Conservation (phyloP, 306 rosid species). For the Inga laurina region DNA sequence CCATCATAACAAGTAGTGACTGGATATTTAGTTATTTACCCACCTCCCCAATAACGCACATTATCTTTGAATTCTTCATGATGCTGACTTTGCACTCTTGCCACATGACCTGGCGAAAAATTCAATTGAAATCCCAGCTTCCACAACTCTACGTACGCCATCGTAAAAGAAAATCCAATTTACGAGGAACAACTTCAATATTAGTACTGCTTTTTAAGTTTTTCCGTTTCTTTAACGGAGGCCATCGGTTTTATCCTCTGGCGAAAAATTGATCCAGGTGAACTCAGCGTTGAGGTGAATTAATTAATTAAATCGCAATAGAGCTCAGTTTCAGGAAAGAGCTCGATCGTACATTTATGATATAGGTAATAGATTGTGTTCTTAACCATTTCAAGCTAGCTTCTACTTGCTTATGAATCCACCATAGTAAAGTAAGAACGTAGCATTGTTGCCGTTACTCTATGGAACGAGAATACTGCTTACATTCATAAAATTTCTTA, state of each 20-base stretch:
- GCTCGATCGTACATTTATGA: neutral
- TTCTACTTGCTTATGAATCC: neutral
- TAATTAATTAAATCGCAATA: neutral
- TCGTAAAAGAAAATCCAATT: too few relatives aligned
- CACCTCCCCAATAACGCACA: too few relatives aligned
- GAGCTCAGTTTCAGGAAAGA: neutral
- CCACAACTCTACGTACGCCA: too few relatives aligned
- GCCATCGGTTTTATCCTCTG: neutral
- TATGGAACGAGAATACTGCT: neutral
- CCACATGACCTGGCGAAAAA: too few relatives aligned
- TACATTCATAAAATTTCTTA: neutral
- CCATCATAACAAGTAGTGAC: too few relatives aligned
- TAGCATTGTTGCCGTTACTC: neutral
- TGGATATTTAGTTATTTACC: too few relatives aligned
- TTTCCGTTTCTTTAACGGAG: neutral
- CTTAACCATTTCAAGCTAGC: neutral
- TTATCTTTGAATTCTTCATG: too few relatives aligned
- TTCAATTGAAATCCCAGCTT: too few relatives aligned
- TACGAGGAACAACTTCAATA: too few relatives aligned
- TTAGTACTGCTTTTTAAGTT: too few relatives aligned
- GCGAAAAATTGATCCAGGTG: neutral
- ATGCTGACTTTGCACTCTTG: too few relatives aligned
- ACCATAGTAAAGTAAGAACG: neutral
- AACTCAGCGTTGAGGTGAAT: neutral
- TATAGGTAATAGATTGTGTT: neutral